Evolutionary conservation across 2,329 filamentous ascomycete genomes (phyloP).

Genomic region (Ceratocystis harringtonii): DNA sequence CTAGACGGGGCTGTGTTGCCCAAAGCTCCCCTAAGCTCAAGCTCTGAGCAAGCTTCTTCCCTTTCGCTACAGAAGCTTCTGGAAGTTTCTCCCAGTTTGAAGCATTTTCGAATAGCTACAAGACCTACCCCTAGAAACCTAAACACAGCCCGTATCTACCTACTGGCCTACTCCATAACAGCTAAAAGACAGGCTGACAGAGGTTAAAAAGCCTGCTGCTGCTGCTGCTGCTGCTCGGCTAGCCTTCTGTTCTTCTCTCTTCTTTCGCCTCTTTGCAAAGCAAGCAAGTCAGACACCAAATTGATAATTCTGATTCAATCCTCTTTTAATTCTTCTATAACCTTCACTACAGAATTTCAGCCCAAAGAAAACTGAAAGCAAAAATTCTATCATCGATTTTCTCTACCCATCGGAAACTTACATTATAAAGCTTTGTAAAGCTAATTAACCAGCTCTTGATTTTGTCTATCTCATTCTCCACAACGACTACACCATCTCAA

Average conservation of each 20-base stretch:
- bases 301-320: background rate
- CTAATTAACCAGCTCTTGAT: background rate
- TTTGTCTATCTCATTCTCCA: background rate
- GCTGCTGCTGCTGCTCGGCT: no score
- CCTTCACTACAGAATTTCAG: background rate
- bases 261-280: background rate
- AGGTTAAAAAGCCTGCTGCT: no score
- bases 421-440: background rate
- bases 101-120: background rate
- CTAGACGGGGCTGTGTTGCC: background rate
- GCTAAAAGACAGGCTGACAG: no score
- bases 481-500: background rate
- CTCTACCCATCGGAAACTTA: background rate
- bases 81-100: constrained; percentile 4
- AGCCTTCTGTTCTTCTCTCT: no score
- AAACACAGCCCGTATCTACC: no score
- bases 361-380: background rate
- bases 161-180: no score
- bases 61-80: constrained; percentile 8
- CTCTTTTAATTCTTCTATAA: background rate
- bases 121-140: no score
- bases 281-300: background rate
- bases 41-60: no score
- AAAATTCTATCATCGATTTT: no score
- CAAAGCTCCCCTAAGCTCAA: background rate